phyloP scores from a whole-genome alignment of 495 filamentous ascomycete genomes.

The Parachaetomium inaequale region DNA sequence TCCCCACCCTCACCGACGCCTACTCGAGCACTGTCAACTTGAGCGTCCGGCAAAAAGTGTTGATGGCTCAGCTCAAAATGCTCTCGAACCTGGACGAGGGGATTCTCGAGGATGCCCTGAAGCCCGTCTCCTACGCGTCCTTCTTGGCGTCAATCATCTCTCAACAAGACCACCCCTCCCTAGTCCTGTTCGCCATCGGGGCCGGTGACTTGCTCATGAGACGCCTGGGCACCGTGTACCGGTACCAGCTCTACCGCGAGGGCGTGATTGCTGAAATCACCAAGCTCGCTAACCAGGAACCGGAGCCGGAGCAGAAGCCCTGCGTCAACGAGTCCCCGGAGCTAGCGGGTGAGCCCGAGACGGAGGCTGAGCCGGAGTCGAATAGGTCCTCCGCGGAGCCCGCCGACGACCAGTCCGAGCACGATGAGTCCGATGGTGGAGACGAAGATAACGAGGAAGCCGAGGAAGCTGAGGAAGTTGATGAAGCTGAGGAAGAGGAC shows the following conservation, averaged over 20 bases:
- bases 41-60: slow-evolving; percentile 93
- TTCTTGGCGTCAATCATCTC: slow-evolving; percentile 94
- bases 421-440: slow-evolving; percentile 30
- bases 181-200: slow-evolving; percentile 82
- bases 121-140: slow-evolving; percentile 94
- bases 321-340: background rate
- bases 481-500: slow-evolving; percentile 26
- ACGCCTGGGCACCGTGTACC: slow-evolving; percentile 81
- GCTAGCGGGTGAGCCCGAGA: slow-evolving; percentile 27
- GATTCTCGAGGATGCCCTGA: slow-evolving; percentile 81
- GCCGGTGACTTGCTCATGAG: slow-evolving; percentile 83
- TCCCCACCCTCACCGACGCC: slow-evolving; percentile 94
- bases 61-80: slow-evolving; percentile 96
- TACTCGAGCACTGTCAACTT: slow-evolving; percentile 98
- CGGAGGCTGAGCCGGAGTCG: slow-evolving; percentile 22
- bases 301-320: slow-evolving; percentile 31
- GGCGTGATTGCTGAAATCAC: slow-evolving; percentile 90
- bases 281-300: slow-evolving; percentile 59
- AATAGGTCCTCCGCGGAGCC: slow-evolving; percentile 3
- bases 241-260: slow-evolving; percentile 95
- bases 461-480: slow-evolving; percentile 21
- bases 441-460: slow-evolving; percentile 33
- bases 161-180: slow-evolving; percentile 84
- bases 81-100: slow-evolving; percentile 84
- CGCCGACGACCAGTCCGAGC: slow-evolving; percentile 15